Percentiles rank a stretch among this genome's conserved stretches.
Conservation (phyloP, 768 basidiomycete species). For the Russula ochroleuca region DNA sequence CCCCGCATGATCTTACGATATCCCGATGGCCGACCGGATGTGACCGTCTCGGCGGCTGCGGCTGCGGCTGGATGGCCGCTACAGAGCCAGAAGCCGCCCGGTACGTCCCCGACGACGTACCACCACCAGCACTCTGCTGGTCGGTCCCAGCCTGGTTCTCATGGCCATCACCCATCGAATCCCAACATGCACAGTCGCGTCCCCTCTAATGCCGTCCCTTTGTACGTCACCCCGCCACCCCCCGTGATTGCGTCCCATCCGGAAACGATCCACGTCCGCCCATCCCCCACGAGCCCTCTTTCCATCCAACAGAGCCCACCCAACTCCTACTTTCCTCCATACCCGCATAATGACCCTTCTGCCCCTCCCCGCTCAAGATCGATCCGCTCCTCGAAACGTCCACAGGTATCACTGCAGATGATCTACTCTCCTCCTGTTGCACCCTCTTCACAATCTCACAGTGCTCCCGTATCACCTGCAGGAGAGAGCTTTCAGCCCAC, state of each 20-base stretch:
- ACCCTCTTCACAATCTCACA: slow-evolving; percentile 14
- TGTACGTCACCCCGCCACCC: slow-evolving; percentile 20
- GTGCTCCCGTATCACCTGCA: slow-evolving; percentile 20
- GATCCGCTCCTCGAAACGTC: slow-evolving; percentile 18
- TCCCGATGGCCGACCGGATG: slow-evolving; percentile 45
- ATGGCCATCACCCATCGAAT: slow-evolving; percentile 26
- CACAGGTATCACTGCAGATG: slow-evolving; percentile 20
- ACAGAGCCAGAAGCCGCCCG: not conserved
- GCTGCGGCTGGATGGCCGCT: not conserved
- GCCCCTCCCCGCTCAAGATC: slow-evolving; percentile 15
- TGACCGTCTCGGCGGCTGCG: slow-evolving; percentile 11
- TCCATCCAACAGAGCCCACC: not conserved
- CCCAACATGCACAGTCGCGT: slow-evolving; percentile 21
- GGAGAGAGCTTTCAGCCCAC: slow-evolving; percentile 1
- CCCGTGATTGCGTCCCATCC: slow-evolving; percentile 17
- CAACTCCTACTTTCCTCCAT: slow-evolving; percentile 6
- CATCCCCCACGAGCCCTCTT: slow-evolving; percentile 16
- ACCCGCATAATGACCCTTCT: slow-evolving; percentile 8
- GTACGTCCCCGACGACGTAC: slow-evolving; percentile 1
- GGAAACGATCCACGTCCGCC: slow-evolving; percentile 27
- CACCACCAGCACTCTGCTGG: not conserved
- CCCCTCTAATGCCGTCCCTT: slow-evolving; percentile 17
- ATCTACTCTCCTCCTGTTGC: slow-evolving; percentile 22
- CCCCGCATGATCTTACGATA: slow-evolving; percentile 72
- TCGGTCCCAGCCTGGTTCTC: slow-evolving; percentile 15